Percentiles rank a stretch among this genome's conserved stretches.
These are phyloP conservation scores for Colletotrichum sublineola DNA, from an alignment of 2,329 filamentous ascomycete species.

Conservation along the genomic window DNA sequence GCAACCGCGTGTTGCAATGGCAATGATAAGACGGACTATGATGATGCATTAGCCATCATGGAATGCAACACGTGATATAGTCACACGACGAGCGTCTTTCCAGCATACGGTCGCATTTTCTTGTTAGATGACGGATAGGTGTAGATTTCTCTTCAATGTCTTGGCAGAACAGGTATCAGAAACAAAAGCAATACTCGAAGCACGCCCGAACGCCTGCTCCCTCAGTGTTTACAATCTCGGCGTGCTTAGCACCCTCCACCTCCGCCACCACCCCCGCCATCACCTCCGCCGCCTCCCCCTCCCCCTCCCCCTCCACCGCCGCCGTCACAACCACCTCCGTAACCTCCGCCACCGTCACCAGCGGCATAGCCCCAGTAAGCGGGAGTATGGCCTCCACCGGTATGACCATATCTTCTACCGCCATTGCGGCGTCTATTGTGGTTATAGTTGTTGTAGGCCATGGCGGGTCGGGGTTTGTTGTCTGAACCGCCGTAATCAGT, in stretches of 20 bases:
- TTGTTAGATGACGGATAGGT: background rate
- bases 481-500: background rate
- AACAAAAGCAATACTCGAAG: background rate
- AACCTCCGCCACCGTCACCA: background rate
- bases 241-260: background rate
- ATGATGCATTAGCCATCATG: background rate
- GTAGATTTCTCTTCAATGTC: background rate
- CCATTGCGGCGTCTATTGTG: background rate
- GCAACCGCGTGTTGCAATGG: background rate
- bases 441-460: background rate
- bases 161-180: background rate
- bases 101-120: background rate
- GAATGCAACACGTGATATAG: background rate
- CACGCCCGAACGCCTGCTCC: background rate
- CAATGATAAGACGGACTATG: background rate
- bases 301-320: conserved; percentile 7
- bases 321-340: background rate
- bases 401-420: background rate
- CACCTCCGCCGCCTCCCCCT: background rate
- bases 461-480: conserved; percentile 11
- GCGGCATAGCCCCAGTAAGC: background rate
- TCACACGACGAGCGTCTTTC: background rate
- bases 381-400: background rate
- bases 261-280: background rate
- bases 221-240: too few species aligned